phyloP scores from a whole-genome alignment of 2,329 filamentous ascomycete genomes.

The Spiromastix sp. region DNA sequence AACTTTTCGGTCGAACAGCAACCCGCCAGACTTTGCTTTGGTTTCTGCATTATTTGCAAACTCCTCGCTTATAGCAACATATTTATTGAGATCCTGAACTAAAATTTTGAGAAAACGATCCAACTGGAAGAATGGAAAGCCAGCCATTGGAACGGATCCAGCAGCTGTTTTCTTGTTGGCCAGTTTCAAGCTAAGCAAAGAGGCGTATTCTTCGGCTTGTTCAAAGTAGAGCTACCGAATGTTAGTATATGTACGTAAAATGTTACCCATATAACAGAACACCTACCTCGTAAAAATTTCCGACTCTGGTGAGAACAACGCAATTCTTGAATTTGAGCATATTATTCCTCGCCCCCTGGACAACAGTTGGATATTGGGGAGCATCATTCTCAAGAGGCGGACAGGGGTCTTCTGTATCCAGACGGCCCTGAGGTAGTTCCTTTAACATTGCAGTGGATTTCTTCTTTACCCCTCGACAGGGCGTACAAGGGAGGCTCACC shows the following conservation, averaged over 20 bases:
- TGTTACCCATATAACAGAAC: neutral
- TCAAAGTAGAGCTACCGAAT: constrained; percentile 69
- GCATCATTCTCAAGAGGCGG: constrained; percentile 36
- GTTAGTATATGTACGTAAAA: constrained; percentile 3
- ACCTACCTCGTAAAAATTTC: constrained; percentile 80
- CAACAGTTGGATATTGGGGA: constrained; percentile 69
- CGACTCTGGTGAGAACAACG: constrained; percentile 81
- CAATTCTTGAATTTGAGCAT: constrained; percentile 88
- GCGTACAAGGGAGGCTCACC: neutral
- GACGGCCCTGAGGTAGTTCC: constrained; percentile 46
- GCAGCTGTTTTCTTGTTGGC: constrained; percentile 68
- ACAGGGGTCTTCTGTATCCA: constrained; percentile 35
- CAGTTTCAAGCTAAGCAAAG: constrained; percentile 78
- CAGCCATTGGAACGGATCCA: constrained; percentile 79
- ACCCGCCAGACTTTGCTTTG: constrained; percentile 62
- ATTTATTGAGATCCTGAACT: constrained; percentile 79
- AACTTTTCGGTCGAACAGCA: constrained; percentile 76
- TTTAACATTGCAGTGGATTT: constrained; percentile 30
- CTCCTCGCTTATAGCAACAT: constrained; percentile 91
- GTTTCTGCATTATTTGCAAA: constrained; percentile 63
- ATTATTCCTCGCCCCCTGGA: constrained; percentile 77
- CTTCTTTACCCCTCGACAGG: constrained; percentile 25
- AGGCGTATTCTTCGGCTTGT: constrained; percentile 81
- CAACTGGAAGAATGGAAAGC: constrained; percentile 87
- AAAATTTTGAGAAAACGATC: constrained; percentile 88